Evolutionary conservation across 2,329 filamentous ascomycete species (phyloP).

Genomic region (Endoconidiophora laricicola): DNA sequence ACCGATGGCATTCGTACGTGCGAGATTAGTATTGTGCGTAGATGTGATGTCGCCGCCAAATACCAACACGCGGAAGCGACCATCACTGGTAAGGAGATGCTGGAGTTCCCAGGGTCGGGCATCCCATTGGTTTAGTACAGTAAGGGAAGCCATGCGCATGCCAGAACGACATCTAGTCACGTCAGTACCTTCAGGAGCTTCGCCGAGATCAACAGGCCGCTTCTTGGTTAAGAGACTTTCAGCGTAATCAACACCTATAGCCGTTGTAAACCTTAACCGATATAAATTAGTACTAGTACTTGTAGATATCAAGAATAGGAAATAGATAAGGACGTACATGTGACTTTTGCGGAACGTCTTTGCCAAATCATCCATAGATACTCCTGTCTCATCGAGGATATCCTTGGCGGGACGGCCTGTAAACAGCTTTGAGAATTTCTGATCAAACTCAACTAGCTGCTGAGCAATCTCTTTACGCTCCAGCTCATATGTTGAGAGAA

Average conservation of each 20-base stretch:
- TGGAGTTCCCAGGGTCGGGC: conserved; percentile 43
- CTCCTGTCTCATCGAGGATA: conserved; percentile 42
- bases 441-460: conserved; percentile 29
- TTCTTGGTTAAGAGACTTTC: conserved; percentile 11
- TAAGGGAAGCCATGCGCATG: conserved; percentile 41
- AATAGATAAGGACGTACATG: conserved; percentile 13
- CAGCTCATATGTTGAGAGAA: conserved; percentile 33
- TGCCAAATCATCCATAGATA: conserved; percentile 46
- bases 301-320: neutral
- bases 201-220: conserved; percentile 15
- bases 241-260: conserved; percentile 20
- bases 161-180: conserved; percentile 23
- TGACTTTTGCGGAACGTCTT: conserved; percentile 43
- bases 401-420: conserved; percentile 38
- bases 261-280: conserved; percentile 1
- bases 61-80: conserved; percentile 40
- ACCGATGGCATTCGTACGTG: conserved; percentile 31
- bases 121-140: conserved; percentile 42
- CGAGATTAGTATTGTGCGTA: conserved; percentile 21
- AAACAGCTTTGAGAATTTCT: conserved; percentile 33
- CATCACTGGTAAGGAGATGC: conserved; percentile 36
- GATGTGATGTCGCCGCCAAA: conserved; percentile 42
- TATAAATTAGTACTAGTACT: neutral
- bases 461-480: conserved; percentile 32
- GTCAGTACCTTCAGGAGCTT: conserved; percentile 16